Base-by-base conservation (phyloP, 1,139 yeast species). In the Yamadazyma songkhlaensis region DNA sequence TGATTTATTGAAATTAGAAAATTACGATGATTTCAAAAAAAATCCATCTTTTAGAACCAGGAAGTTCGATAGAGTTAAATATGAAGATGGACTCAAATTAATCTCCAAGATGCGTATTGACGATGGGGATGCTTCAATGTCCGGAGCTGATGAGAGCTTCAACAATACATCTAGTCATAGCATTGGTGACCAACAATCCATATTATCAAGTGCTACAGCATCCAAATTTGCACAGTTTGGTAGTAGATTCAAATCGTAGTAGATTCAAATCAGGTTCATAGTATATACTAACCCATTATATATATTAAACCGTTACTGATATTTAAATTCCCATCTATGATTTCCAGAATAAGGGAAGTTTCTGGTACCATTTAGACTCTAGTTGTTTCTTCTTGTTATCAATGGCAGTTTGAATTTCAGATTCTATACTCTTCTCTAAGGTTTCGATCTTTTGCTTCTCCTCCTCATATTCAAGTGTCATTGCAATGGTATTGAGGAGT, bases 201-300 rank as follows among this genome's bases (percentile, higher is more conserved):
- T 54, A 6, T 46, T 54, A 32, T 60, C 65, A 22, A 55, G 48
- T 32, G 47, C 59, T 9, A 56, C 71, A 2, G 64, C 72, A 4
- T 57, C 70, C 20, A 68, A 63, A 47, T 67, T 69, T 51, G 72
- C 74, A 14, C 65, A 65, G 45, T 68, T 67, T 45, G 60, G 73
- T 48, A 48, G 40, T 21, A 35, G 43, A 29, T 48, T 47, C 30
- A 36, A 49, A 23, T 38, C 39, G 15, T 24, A 30, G 28, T 28
- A 34, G 20, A 10, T 23, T 25, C 27, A 25, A n/a, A 7, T 25
- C 11, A 4, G 27, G 13, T n/a, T n/a, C 13, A n/a, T 25, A 25
- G 7, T 25, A 5, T n/a, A 25, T 25, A 25, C 27, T 7, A 12
- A n/a, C 13, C 27, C 11, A n/a, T 12, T 25, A 12, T 25, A 25